Percentiles rank a stretch among this genome's conserved stretches.
Conservation (phyloP, 148 eudicot genomes). For the Camellia lanceoleosa region DNA sequence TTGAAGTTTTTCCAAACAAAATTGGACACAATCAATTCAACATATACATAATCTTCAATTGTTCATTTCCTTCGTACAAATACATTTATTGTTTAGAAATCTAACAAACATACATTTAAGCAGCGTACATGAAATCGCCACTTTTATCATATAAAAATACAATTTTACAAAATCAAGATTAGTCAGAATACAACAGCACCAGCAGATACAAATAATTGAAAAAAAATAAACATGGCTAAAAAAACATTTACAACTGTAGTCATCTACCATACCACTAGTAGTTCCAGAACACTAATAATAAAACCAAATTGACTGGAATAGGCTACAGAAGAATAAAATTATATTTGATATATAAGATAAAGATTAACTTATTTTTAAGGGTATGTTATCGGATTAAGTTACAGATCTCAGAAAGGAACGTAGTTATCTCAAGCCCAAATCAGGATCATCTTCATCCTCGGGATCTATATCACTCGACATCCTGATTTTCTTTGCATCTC, state of each 20-base stretch:
- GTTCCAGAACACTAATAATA: not conserved
- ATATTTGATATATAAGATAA: too few relatives aligned
- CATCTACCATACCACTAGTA: not conserved
- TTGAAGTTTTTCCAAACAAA: not conserved
- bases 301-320: not conserved
- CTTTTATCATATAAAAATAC: not conserved
- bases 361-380: not conserved
- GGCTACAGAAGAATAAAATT: too few relatives aligned
- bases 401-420: not conserved
- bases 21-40: not conserved
- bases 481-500: slow-evolving; percentile 42
- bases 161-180: not conserved
- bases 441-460: slow-evolving; percentile 39
- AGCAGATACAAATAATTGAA: not conserved
- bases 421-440: slow-evolving; percentile 25
- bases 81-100: too few relatives aligned
- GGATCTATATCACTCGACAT: slow-evolving; percentile 40
- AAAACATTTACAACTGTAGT: not conserved
- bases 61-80: too few relatives aligned
- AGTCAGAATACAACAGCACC: not conserved
- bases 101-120: not conserved
- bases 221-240: not conserved
- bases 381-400: not conserved
- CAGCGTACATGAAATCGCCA: too few relatives aligned
- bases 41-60: not conserved